phyloP scores from a whole-genome alignment of 2,329 filamentous ascomycete species.

The Orbilia quercus region DNA sequence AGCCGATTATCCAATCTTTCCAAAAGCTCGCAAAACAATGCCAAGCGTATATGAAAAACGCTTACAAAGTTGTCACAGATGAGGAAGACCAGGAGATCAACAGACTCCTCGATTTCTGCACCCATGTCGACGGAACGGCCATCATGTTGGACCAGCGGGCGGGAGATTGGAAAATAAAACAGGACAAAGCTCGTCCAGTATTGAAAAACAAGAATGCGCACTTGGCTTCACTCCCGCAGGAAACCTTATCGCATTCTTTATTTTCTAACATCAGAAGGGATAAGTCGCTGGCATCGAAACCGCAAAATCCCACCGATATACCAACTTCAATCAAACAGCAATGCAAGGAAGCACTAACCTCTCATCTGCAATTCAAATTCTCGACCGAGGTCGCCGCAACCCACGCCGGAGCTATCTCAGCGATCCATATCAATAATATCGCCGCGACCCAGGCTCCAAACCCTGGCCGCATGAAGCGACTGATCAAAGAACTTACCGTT shows the following conservation, averaged over 20 bases:
- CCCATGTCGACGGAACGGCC: slow-evolving; percentile 49
- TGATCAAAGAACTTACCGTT: slow-evolving; percentile 66
- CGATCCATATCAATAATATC: slow-evolving; percentile 6
- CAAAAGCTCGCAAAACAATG: slow-evolving; percentile 40
- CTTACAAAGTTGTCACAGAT: slow-evolving; percentile 20
- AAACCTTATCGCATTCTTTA: slow-evolving; percentile 19
- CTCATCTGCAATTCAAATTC: slow-evolving; percentile 54
- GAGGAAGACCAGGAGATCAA: slow-evolving; percentile 50
- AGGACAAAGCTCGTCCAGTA: slow-evolving; percentile 14
- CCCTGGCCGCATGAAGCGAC: slow-evolving; percentile 56
- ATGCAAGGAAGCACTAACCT: slow-evolving; percentile 37
- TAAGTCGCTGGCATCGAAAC: too few relatives aligned
- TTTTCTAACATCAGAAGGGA: slow-evolving; percentile 13
- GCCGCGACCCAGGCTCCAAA: slow-evolving; percentile 23
- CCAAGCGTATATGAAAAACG: slow-evolving; percentile 52
- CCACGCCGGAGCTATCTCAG: slow-evolving; percentile 37
- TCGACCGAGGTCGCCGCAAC: slow-evolving; percentile 46
- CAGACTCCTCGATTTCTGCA: slow-evolving; percentile 55
- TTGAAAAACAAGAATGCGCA: slow-evolving; percentile 21
- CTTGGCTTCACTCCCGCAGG: slow-evolving; percentile 7
- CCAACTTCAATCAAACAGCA: slow-evolving; percentile 20
- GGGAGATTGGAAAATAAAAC: slow-evolving; percentile 19
- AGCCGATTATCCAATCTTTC: slow-evolving; percentile 52
- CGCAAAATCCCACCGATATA: slow-evolving; percentile 10
- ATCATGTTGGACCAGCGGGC: slow-evolving; percentile 19